Evolutionary conservation across 2,329 filamentous ascomycete species (phyloP).

Genomic region (Pseudogymnoascus sp.): DNA sequence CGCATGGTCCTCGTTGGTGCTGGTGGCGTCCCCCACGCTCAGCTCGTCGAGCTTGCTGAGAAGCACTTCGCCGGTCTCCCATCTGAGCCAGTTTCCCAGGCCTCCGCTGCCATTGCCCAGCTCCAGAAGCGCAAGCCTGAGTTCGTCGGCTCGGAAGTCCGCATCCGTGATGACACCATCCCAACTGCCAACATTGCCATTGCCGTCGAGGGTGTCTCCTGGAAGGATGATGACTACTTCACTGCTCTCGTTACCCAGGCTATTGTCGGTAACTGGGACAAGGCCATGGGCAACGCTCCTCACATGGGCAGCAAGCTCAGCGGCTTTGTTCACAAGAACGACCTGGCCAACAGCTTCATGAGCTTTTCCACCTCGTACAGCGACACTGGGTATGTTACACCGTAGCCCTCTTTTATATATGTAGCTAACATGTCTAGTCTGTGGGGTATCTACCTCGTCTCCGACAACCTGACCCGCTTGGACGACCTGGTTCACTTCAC

Average conservation of each 20-base stretch:
- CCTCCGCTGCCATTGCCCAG: conserved; percentile 60
- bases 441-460: conserved; percentile 98
- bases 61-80: conserved; percentile 85
- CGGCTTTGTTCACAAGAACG: conserved; percentile 85
- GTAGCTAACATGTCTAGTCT: conserved; percentile 54
- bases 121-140: conserved; percentile 74
- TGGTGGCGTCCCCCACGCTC: conserved; percentile 85
- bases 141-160: conserved; percentile 93
- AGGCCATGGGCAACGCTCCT: conserved; percentile 92
- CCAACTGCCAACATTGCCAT: conserved; percentile 96
- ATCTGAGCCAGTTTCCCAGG: conserved; percentile 62
- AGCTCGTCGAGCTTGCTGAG: conserved; percentile 93
- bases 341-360: conserved; percentile 99
- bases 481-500: conserved; percentile 98
- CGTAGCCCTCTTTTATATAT: background rate
- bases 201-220: conserved; percentile 98
- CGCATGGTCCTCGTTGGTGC: conserved; percentile 98
- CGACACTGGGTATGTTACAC: conserved; percentile 78
- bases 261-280: conserved; percentile 99
- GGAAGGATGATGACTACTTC: conserved; percentile 99
- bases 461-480: conserved; percentile 75
- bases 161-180: conserved; percentile 92
- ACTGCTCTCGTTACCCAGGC: conserved; percentile 95
- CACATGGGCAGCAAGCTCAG: conserved; percentile 98
- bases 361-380: conserved; percentile 99